phyloP scores from a whole-genome alignment of 768 basidiomycete genomes.

The Naganishia randhawae region DNA sequence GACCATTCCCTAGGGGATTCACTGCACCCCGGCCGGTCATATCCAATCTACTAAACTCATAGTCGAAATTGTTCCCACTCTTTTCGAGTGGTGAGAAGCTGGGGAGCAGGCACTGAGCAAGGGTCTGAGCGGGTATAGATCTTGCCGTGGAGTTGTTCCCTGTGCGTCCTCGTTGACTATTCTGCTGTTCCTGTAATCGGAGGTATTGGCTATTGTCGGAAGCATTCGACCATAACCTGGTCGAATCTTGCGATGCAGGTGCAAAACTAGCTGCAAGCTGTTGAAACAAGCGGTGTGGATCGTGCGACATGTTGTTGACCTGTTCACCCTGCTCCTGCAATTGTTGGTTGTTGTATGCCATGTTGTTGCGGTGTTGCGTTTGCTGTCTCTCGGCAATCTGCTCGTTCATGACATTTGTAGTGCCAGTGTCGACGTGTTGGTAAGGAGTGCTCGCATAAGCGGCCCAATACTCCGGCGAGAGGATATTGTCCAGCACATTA shows the following conservation, averaged over 20 bases:
- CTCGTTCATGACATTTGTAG: background rate
- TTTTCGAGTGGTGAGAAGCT: constrained; percentile 19
- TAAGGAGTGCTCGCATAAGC: constrained; percentile 3
- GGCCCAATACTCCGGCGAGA: constrained; percentile 13
- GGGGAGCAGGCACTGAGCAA: constrained; percentile 12
- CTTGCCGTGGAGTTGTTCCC: background rate
- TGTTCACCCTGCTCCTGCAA: background rate
- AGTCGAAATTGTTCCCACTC: constrained; percentile 12
- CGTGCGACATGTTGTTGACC: background rate
- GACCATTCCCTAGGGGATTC: constrained; percentile 2
- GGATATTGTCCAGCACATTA: background rate
- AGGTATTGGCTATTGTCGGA: background rate
- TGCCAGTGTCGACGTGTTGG: background rate
- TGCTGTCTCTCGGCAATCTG: background rate
- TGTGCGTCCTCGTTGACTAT: background rate
- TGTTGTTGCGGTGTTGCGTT: background rate
- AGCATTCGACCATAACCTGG: background rate
- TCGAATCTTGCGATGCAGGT: background rate
- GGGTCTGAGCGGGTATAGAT: background rate
- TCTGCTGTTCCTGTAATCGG: background rate
- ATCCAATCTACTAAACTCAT: constrained; percentile 14
- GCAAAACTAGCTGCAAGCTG: constrained; percentile 5
- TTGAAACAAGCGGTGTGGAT: constrained; percentile 1
- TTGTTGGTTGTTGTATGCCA: background rate
- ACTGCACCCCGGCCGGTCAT: background rate